Percentiles rank a stretch among this genome's conserved stretches.
Evolutionary conservation across 1,284 basidiomycete species (phyloP).

Genomic region (Inonotus obliquus): DNA sequence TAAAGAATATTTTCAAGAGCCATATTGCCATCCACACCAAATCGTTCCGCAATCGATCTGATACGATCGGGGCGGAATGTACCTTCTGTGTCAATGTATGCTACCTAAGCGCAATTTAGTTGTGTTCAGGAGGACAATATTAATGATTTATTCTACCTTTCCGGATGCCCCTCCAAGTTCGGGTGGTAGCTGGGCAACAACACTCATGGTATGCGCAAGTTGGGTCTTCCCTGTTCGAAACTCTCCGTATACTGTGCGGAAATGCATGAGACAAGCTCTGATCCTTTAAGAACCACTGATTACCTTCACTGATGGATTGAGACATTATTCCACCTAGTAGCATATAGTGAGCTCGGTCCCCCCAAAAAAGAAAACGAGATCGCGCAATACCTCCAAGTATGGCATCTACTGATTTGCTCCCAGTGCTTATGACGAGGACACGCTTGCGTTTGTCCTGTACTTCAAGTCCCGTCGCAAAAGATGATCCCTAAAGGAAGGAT

Average conservation of each 20-base stretch:
- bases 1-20: slow-evolving; percentile 85
- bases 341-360: background rate
- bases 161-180: slow-evolving; percentile 89
- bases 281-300: background rate
- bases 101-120: slow-evolving; percentile 48
- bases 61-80: slow-evolving; percentile 94
- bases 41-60: slow-evolving; percentile 82
- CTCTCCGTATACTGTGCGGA: slow-evolving; percentile 66
- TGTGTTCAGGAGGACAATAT: slow-evolving; percentile 14
- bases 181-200: slow-evolving; percentile 80
- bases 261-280: background rate
- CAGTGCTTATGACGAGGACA: slow-evolving; percentile 79
- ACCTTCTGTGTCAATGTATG: slow-evolving; percentile 92
- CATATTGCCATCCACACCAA: slow-evolving; percentile 84
- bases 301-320: slow-evolving; percentile 89
- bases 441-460: slow-evolving; percentile 79
- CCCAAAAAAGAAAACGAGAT: slow-evolving; percentile 21
- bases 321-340: slow-evolving; percentile 75
- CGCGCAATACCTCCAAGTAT: slow-evolving; percentile 68
- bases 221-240: slow-evolving; percentile 89
- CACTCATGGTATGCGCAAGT: slow-evolving; percentile 88
- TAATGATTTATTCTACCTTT: slow-evolving; percentile 46
- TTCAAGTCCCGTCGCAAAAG: slow-evolving; percentile 87
- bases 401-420: slow-evolving; percentile 85
- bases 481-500: slow-evolving; percentile 59